Conservation (phyloP, 805 yeast genomes). For the Candida pseudofarinosa region DNA sequence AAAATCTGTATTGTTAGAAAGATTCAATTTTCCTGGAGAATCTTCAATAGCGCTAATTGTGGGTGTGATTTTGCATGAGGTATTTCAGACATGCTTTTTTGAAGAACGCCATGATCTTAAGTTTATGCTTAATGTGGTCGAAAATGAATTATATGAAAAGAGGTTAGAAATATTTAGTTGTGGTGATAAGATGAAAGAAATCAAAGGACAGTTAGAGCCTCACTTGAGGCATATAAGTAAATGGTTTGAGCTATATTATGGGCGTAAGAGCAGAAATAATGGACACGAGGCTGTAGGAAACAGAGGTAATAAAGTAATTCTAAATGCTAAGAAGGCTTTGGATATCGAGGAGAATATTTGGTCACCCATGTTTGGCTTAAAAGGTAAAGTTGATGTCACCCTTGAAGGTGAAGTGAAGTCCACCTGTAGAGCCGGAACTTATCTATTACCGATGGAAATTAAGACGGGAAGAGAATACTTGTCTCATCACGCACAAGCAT, state of each 20-base stretch:
- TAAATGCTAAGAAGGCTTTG: constrained; percentile 59
- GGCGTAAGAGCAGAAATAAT: constrained; percentile 8
- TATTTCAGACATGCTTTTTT: constrained; percentile 59
- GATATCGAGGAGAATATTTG: constrained; percentile 89
- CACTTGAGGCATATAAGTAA: constrained; percentile 50
- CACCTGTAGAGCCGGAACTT: constrained; percentile 30
- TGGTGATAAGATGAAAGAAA: constrained; percentile 42
- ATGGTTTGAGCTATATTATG: constrained; percentile 49
- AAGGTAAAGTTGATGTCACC: constrained; percentile 89
- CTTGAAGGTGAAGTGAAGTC: constrained; percentile 52
- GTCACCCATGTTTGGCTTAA: constrained; percentile 86
- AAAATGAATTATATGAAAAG: constrained; percentile 39
- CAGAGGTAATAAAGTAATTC: constrained; percentile 30
- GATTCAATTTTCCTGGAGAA: constrained; percentile 62
- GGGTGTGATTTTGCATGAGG: constrained; percentile 80
- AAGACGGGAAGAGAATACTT: constrained; percentile 74
- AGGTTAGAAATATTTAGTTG: constrained; percentile 53
- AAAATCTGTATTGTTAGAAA: constrained; percentile 56
- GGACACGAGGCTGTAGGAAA: constrained; percentile 22
- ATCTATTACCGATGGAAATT: constrained; percentile 77
- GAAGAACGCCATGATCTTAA: constrained; percentile 31
- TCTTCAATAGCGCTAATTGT: constrained; percentile 59
- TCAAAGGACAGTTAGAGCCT: constrained; percentile 39
- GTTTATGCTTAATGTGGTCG: constrained; percentile 36
- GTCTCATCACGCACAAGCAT: constrained; percentile 81